Conservation (phyloP, 192 early-diverging fungal genomes). For the Backusella parvicylindrica region DNA sequence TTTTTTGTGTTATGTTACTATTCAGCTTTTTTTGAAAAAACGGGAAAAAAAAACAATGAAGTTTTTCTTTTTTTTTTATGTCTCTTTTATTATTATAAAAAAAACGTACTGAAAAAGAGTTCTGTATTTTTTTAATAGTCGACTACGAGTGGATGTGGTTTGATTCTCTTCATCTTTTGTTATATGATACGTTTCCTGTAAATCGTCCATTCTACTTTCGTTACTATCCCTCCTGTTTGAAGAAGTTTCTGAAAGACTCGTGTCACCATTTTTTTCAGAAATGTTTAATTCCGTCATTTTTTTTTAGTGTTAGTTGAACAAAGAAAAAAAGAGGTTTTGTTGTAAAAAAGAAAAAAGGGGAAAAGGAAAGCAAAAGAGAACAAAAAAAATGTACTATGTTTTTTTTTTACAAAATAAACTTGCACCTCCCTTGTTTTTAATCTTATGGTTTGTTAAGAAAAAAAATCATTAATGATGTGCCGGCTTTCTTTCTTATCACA, state of each 20-base stretch:
- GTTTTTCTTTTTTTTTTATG: neutral
- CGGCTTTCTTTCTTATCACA: neutral
- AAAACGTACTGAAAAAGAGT: neutral
- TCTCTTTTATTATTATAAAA: neutral
- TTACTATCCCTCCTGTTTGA: neutral
- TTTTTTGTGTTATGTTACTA: neutral
- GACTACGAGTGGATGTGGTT: neutral
- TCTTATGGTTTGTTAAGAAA: neutral
- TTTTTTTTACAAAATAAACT: neutral
- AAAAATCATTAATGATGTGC: neutral
- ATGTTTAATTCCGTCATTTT: neutral
- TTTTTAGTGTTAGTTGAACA: neutral
- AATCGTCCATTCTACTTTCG: neutral
- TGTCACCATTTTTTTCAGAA: neutral
- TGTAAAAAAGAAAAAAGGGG: too few relatives aligned
- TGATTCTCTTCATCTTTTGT: neutral
- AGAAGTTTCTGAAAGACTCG: neutral
- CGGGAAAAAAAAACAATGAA: neutral
- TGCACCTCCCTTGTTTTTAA: neutral
- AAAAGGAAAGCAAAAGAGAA: too few relatives aligned
- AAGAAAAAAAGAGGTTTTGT: neutral
- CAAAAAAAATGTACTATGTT: too few relatives aligned
- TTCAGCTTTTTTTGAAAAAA: neutral
- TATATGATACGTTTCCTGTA: neutral
- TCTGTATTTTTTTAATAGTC: neutral